These are phyloP conservation scores for Prunus mongolica DNA, from an alignment of 306 rosid genomes.

Conservation along the genomic window DNA sequence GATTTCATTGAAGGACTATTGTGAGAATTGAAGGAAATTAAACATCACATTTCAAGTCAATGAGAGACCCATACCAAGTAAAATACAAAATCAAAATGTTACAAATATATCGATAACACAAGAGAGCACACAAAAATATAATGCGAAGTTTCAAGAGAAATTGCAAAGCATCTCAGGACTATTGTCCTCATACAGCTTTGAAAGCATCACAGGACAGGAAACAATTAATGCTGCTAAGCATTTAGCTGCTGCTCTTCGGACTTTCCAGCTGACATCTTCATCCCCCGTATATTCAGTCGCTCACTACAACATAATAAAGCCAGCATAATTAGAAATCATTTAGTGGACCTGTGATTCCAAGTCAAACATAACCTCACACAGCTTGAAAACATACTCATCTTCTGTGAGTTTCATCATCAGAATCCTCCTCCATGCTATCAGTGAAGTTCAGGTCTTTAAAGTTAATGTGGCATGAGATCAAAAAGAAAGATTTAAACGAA, in stretches of 20 bases:
- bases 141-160: not conserved
- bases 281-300: conserved; percentile 96
- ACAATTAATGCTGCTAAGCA: conserved; percentile 94
- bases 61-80: not conserved
- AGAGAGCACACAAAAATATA: not conserved
- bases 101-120: not conserved
- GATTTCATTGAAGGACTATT: not conserved
- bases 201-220: conserved; percentile 93
- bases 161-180: conserved; percentile 38
- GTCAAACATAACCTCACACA: conserved; percentile 16
- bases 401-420: conserved; percentile 84
- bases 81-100: not conserved
- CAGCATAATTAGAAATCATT: conserved; percentile 18
- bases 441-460: conserved; percentile 81
- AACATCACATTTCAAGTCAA: not conserved
- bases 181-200: conserved; percentile 72
- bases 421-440: conserved; percentile 98
- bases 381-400: conserved; percentile 69
- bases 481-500: too few species aligned
- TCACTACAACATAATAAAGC: conserved; percentile 54
- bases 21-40: not conserved
- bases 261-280: conserved; percentile 99
- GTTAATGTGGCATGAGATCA: not conserved
- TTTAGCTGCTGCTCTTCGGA: conserved; percentile 96
- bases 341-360: conserved; percentile 3